These are phyloP conservation scores for Flaveria trinervia DNA, from an alignment of 129 eudicot genomes.

Conservation along the genomic window DNA sequence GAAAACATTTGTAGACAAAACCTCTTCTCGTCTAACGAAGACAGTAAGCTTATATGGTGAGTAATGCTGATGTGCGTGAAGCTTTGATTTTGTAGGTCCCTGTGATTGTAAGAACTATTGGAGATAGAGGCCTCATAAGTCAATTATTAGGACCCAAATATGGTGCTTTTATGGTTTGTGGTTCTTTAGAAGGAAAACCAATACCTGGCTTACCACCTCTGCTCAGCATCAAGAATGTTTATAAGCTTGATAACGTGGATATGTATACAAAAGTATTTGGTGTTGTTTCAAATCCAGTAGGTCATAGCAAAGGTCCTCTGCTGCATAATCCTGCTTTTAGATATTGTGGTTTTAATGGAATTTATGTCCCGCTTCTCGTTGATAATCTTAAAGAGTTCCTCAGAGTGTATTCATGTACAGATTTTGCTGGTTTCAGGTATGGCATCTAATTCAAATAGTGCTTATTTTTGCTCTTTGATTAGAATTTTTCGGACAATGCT, in stretches of 20 bases:
- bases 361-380: constrained; percentile 78
- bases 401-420: constrained; percentile 60
- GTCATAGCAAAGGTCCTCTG: constrained; percentile 85
- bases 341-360: constrained; percentile 66
- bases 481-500: neutral
- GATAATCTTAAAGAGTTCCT: constrained; percentile 74
- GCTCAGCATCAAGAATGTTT: constrained; percentile 58
- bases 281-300: constrained; percentile 77
- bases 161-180: constrained; percentile 62
- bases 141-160: constrained; percentile 77
- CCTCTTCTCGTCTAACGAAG: too few species aligned
- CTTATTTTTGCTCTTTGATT: constrained; percentile 7
- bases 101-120: constrained; percentile 62
- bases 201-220: constrained; percentile 68
- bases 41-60: neutral
- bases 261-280: constrained; percentile 80
- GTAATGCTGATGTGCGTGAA: constrained; percentile 15
- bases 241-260: constrained; percentile 52
- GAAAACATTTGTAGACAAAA: too few species aligned
- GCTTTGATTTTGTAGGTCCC: constrained; percentile 51
- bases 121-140: constrained; percentile 85
- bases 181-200: constrained; percentile 53
- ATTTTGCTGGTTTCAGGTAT: constrained; percentile 93
- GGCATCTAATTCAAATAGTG: neutral
- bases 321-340: constrained; percentile 79